Base-by-base conservation (phyloP, 352 stramenopile species). In the Globisporangium perplexum region DNA sequence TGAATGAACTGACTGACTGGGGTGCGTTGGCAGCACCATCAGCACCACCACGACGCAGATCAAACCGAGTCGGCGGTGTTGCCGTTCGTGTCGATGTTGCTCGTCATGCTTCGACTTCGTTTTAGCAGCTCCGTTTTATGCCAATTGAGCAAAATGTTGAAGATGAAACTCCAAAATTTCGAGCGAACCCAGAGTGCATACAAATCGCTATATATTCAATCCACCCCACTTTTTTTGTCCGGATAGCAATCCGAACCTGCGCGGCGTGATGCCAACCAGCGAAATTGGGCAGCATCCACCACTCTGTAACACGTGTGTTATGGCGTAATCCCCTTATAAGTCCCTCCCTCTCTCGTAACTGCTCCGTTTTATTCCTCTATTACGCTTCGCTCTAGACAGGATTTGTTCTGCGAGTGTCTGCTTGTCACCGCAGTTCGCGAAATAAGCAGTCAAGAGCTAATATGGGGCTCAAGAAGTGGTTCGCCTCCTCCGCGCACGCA, bases 381-480 rank as follows among this genome's bases (percentile, higher is more conserved):
- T n/a, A n/a, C n/a, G n/a, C n/a, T n/a, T n/a, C n/a, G n/a, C n/a
- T n/a, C n/a, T n/a, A 36, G 3, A 36, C 4, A 36, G 31, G 31
- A 36, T 36, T 12, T 14, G n/a, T 36, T 10, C 7, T 36, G 31
- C 31, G 12, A 12, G 33, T 39, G 33, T 39, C 33, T 39, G 33
- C 33, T 39, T 39, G 33, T 39, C 33, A 35, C 30, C 33, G 33
- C 7, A 39, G 5, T 18, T 18, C 33, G 15, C 5, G 11, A 8
- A 17, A 17, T 15, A 11, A 38, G 30, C 10, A 11, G n/a, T 8
- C 7, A 35, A 35, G 30, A 35, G 30, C 30, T 35, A 35, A 8
- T 23, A 88, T 88, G 77, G 77, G 74, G 5, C 61, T 88, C 22
- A 88, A 83, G 64, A 72, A 83, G 51, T 84, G 74, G 74, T 63